Percentiles rank a stretch among this genome's conserved stretches.
Conservation (phyloP, 208 protist species). For the Leishmania braziliensis region DNA sequence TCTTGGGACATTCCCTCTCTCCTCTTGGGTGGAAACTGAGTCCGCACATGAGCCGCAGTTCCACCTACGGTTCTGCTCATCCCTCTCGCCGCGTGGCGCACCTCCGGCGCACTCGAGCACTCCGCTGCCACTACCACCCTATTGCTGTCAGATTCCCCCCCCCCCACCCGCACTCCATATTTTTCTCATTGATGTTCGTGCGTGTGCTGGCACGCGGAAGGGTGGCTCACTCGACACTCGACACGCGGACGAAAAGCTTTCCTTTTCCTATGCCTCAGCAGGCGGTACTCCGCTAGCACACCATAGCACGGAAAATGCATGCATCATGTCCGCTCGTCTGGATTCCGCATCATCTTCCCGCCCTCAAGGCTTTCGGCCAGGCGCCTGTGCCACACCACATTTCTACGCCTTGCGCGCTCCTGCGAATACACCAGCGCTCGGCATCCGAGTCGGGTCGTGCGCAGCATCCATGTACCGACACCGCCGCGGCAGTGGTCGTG, state of each 20-base stretch:
- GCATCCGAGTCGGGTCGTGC: not conserved
- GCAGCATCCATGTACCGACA: not conserved
- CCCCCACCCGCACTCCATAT: not conserved
- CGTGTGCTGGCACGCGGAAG: not conserved
- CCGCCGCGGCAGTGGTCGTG: not conserved
- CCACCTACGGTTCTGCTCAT: not conserved
- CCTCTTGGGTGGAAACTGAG: not conserved
- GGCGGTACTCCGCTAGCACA: not conserved
- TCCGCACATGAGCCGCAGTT: not conserved
- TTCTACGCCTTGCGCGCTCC: constrained; percentile 9
- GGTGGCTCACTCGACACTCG: not conserved
- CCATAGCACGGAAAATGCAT: not conserved
- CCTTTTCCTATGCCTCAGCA: not conserved
- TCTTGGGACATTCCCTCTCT: not conserved
- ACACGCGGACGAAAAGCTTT: not conserved
- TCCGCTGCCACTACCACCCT: not conserved
- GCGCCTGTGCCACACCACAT: not conserved
- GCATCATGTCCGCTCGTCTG: constrained; percentile 3
- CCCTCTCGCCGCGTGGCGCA: not conserved
- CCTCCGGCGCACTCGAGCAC: not conserved
- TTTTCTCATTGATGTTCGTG: not conserved
- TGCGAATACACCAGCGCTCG: constrained; percentile 6
- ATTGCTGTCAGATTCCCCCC: not conserved
- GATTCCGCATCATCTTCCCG: constrained; percentile 15
- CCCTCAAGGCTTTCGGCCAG: not conserved